Evolutionary conservation across 1,284 basidiomycete genomes (phyloP).

Genomic region (Rhodotorula sp.): DNA sequence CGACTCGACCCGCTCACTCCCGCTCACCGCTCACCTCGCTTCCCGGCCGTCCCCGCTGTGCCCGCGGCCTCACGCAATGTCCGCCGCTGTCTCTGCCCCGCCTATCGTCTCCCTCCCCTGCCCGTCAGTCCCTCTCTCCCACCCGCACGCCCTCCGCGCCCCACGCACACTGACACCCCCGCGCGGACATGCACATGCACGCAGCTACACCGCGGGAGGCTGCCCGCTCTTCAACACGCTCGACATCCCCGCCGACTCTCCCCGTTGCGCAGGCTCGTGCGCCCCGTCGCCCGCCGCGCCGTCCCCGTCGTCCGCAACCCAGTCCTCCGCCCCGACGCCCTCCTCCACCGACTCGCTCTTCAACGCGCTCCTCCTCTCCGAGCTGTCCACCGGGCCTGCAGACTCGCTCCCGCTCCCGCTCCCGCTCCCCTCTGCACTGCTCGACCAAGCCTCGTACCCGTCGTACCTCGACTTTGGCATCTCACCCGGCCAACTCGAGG

Average conservation of each 20-base stretch:
- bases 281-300: neutral
- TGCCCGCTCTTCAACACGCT: slow-evolving; percentile 32
- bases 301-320: neutral
- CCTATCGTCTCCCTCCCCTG: neutral
- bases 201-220: slow-evolving; percentile 23
- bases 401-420: neutral
- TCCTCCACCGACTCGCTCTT: neutral
- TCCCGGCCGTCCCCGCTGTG: too few relatives aligned
- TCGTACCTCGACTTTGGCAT: slow-evolving; percentile 24
- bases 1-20: too few relatives aligned
- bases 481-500: slow-evolving; percentile 9
- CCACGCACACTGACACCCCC: neutral
- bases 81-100: neutral
- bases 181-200: neutral
- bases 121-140: neutral
- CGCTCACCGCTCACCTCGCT: too few relatives aligned
- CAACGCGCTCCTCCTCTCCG: neutral
- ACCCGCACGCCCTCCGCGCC: neutral
- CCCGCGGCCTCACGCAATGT: neutral
- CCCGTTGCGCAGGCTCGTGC: slow-evolving; percentile 14
- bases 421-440: slow-evolving; percentile 1
- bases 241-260: neutral
- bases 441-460: slow-evolving; percentile 1
- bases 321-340: neutral
- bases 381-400: neutral